These are phyloP conservation scores for Rosa rugosa DNA, from an alignment of 306 rosid genomes.

Conservation along the genomic window DNA sequence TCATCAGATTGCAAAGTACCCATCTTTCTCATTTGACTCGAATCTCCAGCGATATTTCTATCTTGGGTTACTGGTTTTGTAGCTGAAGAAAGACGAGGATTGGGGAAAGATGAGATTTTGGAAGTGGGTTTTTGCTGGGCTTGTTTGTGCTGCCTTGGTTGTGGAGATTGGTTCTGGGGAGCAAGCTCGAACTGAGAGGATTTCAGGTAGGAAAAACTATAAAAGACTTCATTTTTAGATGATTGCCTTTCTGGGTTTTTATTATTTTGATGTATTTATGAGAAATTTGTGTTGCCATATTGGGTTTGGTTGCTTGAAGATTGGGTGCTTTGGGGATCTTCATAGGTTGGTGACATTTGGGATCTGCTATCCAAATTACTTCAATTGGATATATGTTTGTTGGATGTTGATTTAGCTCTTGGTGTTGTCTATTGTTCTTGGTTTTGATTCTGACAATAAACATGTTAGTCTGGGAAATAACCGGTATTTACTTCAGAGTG, in stretches of 20 bases:
- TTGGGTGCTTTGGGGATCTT: conserved; percentile 15
- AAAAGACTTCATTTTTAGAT: neutral
- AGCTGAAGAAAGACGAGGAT: conserved; percentile 11
- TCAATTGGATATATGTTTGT: neutral
- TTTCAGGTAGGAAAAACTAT: conserved; percentile 58
- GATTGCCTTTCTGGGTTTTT: conserved; percentile 15
- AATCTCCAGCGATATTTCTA: neutral
- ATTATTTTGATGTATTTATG: neutral
- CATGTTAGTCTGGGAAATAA: neutral
- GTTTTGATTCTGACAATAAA: neutral
- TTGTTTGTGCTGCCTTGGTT: conserved; percentile 53
- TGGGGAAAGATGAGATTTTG: conserved; percentile 39
- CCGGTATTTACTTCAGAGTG: neutral
- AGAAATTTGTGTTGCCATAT: neutral
- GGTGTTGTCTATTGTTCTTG: neutral
- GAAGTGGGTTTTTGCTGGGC: conserved; percentile 47
- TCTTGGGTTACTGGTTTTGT: conserved; percentile 10
- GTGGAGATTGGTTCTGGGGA: conserved; percentile 45
- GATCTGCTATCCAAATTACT: conserved; percentile 28
- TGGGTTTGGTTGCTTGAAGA: conserved; percentile 20
- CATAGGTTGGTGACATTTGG: neutral
- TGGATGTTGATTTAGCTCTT: neutral
- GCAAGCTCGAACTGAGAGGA: conserved; percentile 75
- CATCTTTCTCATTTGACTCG: neutral
- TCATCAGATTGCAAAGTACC: conserved; percentile 9